These are phyloP conservation scores for Diaporthe sp. DNA, from an alignment of 2,329 filamentous ascomycete genomes.

Conservation along the genomic window DNA sequence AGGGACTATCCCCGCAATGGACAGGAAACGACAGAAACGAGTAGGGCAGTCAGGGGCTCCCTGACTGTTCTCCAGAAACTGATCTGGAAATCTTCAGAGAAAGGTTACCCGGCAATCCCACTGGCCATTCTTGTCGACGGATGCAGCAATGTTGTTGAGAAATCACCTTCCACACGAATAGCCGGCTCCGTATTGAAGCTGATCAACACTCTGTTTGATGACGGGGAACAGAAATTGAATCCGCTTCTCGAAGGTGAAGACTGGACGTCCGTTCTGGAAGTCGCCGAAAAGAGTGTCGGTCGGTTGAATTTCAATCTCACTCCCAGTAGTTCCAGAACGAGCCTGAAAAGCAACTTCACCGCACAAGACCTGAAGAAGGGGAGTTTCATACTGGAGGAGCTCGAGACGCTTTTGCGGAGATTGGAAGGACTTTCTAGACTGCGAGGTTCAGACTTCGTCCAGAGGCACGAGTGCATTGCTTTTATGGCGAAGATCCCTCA, in stretches of 20 bases:
- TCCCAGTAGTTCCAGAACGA: conserved; percentile 24
- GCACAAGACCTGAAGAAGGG: conserved; percentile 51
- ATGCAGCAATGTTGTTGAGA: conserved; percentile 63
- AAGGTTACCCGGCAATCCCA: conserved; percentile 72
- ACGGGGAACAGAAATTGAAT: conserved; percentile 65
- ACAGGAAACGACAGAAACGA: conserved; percentile 64
- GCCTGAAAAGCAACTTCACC: conserved; percentile 41
- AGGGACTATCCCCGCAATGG: conserved; percentile 61
- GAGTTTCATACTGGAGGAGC: conserved; percentile 57
- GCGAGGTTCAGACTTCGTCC: conserved; percentile 68
- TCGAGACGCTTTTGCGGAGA: conserved; percentile 60
- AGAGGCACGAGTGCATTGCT: conserved; percentile 74
- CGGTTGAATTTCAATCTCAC: conserved; percentile 27
- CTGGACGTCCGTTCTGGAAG: conserved; percentile 72
- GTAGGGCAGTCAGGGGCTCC: conserved; percentile 72
- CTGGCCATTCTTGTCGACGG: conserved; percentile 72
- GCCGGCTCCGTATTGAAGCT: conserved; percentile 63
- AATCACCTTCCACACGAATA: conserved; percentile 58
- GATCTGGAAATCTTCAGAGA: conserved; percentile 69
- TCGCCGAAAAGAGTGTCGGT: conserved; percentile 67
- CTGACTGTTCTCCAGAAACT: conserved; percentile 74
- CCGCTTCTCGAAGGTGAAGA: conserved; percentile 74
- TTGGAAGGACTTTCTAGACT: conserved; percentile 64
- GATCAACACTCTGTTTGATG: conserved; percentile 69
- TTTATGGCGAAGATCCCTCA: conserved; percentile 75